Evolutionary conservation across 1,284 basidiomycete species (phyloP), one percentile per base, ranked within the genome.

Genomic region (Lentinula novae-zelandiae): DNA sequence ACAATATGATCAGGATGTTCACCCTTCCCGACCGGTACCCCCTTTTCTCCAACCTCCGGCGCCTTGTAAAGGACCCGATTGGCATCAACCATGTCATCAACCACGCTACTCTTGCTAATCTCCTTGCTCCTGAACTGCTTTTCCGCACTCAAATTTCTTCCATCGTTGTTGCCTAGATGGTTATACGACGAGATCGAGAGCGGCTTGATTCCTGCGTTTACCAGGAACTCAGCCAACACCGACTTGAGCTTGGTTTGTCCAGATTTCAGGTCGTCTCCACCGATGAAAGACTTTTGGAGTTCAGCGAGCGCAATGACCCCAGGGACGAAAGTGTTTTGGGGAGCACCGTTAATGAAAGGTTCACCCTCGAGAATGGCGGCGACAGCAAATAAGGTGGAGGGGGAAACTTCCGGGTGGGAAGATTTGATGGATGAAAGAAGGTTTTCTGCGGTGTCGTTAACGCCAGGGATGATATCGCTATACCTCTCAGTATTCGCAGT

Each of bases 401-500:
- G 96, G 12, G 96, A 95, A 17, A 98, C 90, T 75, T 99, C 96
- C 15, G 84, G 80, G 80, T 98, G 96, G 46, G 92, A 95, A 27
- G 75, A 65, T 76, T 92, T 85, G 80, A 99, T 93, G 6, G 95
- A 79, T 54, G 82, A 79, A 67, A 99, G 87, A 57, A 99, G 77
- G 73, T 92, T 91, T 68, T 93, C 91, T 13, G 95, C 92, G 13
- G 95, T 96, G 76, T 99, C 96, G 76, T 99, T 98, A 68, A 98
- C 87, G 56, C 96, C 96, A 13, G 92, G 83, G 71, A 98, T 87
- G 75, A 99, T 89, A 67, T 95, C 93, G 70, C 92, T 90, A 86
- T 96, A 99, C 64, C 96, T 91, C 82, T 99, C 96, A 42, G 96
- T 99, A 82, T 99, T 98, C 72, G 96, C 96, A 36, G 95, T 97